These are phyloP conservation scores for Exserohilum rostratum DNA, from an alignment of 2,329 filamentous ascomycete genomes.

Conservation along the genomic window DNA sequence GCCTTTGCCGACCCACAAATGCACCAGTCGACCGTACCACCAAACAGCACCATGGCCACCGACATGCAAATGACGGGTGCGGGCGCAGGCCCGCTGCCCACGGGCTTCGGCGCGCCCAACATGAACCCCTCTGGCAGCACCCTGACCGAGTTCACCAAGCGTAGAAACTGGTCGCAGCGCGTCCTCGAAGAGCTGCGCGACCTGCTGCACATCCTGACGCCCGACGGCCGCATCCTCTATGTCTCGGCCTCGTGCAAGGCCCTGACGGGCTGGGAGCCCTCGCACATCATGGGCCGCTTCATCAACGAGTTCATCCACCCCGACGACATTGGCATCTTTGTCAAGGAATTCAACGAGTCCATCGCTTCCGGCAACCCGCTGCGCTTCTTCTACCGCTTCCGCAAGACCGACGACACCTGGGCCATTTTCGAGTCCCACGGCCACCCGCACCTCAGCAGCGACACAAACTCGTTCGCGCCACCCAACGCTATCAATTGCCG, in stretches of 20 bases:
- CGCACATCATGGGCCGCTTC: conserved; percentile 75
- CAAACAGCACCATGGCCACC: conserved; percentile 30
- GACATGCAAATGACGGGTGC: conserved; percentile 51
- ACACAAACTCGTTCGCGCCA: conserved; percentile 66
- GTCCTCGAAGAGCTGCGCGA: conserved; percentile 90
- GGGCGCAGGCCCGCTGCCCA: conserved; percentile 62
- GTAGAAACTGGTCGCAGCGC: conserved; percentile 82
- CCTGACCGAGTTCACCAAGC: conserved; percentile 69
- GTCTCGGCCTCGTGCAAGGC: conserved; percentile 78
- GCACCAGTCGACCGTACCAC: conserved; percentile 31
- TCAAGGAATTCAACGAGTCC: conserved; percentile 86
- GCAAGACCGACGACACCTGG: conserved; percentile 74
- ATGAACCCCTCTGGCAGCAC: conserved; percentile 58
- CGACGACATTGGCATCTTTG: conserved; percentile 82
- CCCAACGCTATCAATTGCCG: conserved; percentile 71
- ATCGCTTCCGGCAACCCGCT: conserved; percentile 81
- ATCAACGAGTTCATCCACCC: conserved; percentile 84
- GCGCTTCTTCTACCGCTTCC: conserved; percentile 85
- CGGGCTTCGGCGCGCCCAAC: conserved; percentile 57
- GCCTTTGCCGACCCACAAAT: conserved; percentile 35
- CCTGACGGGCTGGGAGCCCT: conserved; percentile 75
- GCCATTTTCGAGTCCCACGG: conserved; percentile 90
- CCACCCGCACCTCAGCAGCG: conserved; percentile 82
- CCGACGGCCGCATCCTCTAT: conserved; percentile 82
- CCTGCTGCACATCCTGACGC: conserved; percentile 83